Conservation (phyloP, 768 basidiomycete genomes). For the Boletus rufocinnamomeus region DNA sequence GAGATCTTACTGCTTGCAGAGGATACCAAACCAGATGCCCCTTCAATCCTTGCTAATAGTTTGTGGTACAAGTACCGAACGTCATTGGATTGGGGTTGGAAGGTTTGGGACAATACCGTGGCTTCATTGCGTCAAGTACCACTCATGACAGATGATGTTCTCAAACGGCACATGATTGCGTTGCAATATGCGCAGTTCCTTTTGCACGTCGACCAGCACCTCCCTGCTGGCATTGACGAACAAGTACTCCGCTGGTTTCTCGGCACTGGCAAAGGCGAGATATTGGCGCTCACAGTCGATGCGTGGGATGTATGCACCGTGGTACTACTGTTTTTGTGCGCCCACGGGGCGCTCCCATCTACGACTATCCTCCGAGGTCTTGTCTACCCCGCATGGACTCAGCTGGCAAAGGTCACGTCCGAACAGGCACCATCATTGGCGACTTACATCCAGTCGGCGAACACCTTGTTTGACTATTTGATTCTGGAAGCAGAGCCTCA, state of each 20-base stretch:
- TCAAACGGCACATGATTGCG: slow-evolving; percentile 52
- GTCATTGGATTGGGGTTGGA: slow-evolving; percentile 74
- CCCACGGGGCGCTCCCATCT: slow-evolving; percentile 67
- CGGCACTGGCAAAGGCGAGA: slow-evolving; percentile 65
- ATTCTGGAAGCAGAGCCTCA: slow-evolving; percentile 56
- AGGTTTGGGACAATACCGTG: slow-evolving; percentile 82
- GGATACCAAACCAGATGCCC: slow-evolving; percentile 58
- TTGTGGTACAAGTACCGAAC: slow-evolving; percentile 84
- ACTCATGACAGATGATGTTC: slow-evolving; percentile 49
- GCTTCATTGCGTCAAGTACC: slow-evolving; percentile 73
- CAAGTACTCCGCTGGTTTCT: slow-evolving; percentile 73
- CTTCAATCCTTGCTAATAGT: slow-evolving; percentile 69
- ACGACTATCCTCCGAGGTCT: slow-evolving; percentile 74
- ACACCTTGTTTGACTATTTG: slow-evolving; percentile 59
- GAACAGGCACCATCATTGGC: slow-evolving; percentile 45
- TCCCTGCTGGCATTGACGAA: slow-evolving; percentile 70
- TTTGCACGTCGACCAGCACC: slow-evolving; percentile 72
- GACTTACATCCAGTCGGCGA: slow-evolving; percentile 62
- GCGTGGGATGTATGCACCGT: slow-evolving; percentile 68
- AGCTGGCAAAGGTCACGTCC: slow-evolving; percentile 45
- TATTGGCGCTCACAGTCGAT: slow-evolving; percentile 57
- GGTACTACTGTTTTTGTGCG: slow-evolving; percentile 63
- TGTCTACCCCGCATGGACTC: slow-evolving; percentile 77
- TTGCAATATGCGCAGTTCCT: slow-evolving; percentile 71
- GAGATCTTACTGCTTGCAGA: slow-evolving; percentile 70